A percentile compares a stretch with the other conserved stretches of the same genome.
phyloP scores from a whole-genome alignment of 2,329 filamentous ascomycete genomes.

The Aspergillus floridensis region DNA sequence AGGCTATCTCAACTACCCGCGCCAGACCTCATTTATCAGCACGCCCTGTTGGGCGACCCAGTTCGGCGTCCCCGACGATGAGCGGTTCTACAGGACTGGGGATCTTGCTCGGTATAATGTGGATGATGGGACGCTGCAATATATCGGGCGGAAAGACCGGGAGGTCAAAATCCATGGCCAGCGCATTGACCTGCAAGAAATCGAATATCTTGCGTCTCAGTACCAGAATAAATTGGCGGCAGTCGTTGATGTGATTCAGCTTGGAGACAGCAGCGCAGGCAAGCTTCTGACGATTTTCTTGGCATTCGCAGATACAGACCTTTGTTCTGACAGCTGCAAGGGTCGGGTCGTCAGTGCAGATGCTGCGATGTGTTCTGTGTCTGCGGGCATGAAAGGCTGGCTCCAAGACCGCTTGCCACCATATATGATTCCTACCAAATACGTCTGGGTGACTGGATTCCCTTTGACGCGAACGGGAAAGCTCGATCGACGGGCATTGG shows the following conservation, averaged over 20 bases:
- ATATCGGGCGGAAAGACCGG: constrained; percentile 56
- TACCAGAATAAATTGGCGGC: too few species aligned
- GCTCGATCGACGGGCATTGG: not conserved
- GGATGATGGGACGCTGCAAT: constrained; percentile 15
- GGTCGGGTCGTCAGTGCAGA: too few species aligned
- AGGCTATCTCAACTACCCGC: constrained; percentile 32
- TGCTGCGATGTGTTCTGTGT: too few species aligned
- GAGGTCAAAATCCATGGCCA: constrained; percentile 63
- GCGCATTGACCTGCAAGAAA: constrained; percentile 55
- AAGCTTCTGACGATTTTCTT: too few species aligned
- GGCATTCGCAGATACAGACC: too few species aligned
- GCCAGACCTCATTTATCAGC: constrained; percentile 28
- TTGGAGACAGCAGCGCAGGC: too few species aligned
- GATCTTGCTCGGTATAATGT: constrained; percentile 20
- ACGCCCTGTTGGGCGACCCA: constrained; percentile 15
- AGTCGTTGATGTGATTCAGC: too few species aligned
- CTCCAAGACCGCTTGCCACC: not conserved
- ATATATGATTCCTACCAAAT: not conserved
- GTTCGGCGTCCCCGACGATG: not conserved
- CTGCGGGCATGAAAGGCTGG: not conserved
- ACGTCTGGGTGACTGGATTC: not conserved
- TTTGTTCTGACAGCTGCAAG: too few species aligned
- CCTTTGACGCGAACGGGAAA: not conserved
- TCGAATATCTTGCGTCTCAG: constrained; percentile 30
- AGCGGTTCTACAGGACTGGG: constrained; percentile 20